phyloP scores from a whole-genome alignment of 1,139 yeast genomes.

The Magnusiomyces fungicola region DNA sequence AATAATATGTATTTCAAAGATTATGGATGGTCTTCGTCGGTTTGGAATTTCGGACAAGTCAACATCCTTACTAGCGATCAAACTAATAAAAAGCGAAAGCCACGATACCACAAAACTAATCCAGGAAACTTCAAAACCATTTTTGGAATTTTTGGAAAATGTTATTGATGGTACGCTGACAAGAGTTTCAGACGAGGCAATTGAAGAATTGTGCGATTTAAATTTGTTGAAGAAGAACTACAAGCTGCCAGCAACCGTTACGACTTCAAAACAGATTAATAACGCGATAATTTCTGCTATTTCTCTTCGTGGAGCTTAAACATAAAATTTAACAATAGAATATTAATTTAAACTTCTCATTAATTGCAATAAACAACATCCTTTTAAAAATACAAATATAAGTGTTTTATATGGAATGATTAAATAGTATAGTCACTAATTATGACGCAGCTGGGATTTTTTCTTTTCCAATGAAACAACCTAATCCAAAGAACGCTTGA shows the following conservation, averaged over 20 bases:
- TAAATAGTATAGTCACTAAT: no score
- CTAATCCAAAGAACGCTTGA: conserved; percentile 85
- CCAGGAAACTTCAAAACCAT: not conserved
- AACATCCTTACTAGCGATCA: conserved; percentile 33
- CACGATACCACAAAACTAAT: not conserved
- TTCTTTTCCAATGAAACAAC: conserved; percentile 69
- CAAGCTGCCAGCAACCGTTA: conserved; percentile 1
- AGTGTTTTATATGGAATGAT: no score
- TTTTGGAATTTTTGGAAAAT: not conserved
- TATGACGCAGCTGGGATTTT: conserved; percentile 36
- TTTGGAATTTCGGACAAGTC: conserved; percentile 41
- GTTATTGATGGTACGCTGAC: not conserved
- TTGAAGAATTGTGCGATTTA: not conserved
- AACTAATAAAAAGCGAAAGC: conserved; percentile 24
- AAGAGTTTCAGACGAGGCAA: not conserved
- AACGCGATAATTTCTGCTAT: not conserved
- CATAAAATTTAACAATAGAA: not conserved
- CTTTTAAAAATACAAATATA: not conserved
- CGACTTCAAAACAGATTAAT: not conserved
- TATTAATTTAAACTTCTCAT: no score
- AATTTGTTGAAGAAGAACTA: conserved; percentile 2
- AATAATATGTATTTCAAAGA: conserved; percentile 15
- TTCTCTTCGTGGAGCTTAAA: conserved; percentile 3
- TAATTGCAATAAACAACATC: not conserved
- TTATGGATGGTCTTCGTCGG: conserved; percentile 40